Conservation (phyloP, 345 rosid genomes). For the Syzygium grande region DNA sequence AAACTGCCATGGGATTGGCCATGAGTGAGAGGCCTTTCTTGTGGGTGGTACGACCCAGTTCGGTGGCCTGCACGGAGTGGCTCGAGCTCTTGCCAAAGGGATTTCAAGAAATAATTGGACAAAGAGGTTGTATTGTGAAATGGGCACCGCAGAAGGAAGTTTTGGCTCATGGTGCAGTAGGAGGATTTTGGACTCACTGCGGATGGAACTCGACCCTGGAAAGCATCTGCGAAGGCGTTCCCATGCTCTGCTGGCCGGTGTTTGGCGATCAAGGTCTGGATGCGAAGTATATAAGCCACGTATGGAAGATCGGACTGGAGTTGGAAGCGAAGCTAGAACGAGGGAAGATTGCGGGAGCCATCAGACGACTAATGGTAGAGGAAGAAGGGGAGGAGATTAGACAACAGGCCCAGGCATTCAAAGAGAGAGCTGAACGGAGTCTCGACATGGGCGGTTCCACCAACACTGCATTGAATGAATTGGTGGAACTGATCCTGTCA, state of each 20-base stretch:
- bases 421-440: constrained; percentile 3
- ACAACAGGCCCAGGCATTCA: constrained; percentile 6
- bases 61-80: neutral
- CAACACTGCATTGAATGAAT: constrained; percentile 3
- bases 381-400: constrained; percentile 7
- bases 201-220: constrained; percentile 23
- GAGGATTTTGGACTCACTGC: constrained; percentile 25
- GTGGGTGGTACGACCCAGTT: constrained; percentile 22
- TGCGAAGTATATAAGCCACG: constrained; percentile 4
- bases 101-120: constrained; percentile 2
- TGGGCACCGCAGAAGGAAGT: constrained; percentile 25
- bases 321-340: constrained; percentile 3
- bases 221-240: constrained; percentile 14
- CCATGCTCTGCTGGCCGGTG: constrained; percentile 11
- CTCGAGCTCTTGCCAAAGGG: neutral
- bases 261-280: constrained; percentile 12
- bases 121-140: constrained; percentile 17
- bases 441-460: constrained; percentile 9
- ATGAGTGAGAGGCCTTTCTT: constrained; percentile 15
- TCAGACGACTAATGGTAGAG: constrained; percentile 11
- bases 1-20: constrained; percentile 18
- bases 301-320: constrained; percentile 11
- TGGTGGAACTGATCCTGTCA: constrained; percentile 8
- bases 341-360: constrained; percentile 4
- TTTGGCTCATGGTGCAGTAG: constrained; percentile 13